These are phyloP conservation scores for Cajanus cajan DNA, from an alignment of 306 rosid species.

Conservation along the genomic window DNA sequence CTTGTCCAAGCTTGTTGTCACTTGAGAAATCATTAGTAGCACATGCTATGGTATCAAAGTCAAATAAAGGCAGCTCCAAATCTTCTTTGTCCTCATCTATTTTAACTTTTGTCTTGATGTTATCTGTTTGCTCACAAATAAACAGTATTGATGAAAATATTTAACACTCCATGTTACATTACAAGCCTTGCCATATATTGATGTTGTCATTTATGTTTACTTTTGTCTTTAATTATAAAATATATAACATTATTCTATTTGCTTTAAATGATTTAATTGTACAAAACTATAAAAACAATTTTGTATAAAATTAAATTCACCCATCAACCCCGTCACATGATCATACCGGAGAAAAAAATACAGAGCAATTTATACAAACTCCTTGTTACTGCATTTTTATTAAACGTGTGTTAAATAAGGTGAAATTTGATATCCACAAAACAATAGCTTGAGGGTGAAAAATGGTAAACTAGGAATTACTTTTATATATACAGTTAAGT, in stretches of 20 bases:
- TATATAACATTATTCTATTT: too few species aligned
- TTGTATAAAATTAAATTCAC: too few species aligned
- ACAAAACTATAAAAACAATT: too few species aligned
- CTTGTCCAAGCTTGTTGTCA: constrained; percentile 51
- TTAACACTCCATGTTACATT: neutral
- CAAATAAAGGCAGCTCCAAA: constrained; percentile 47
- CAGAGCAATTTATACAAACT: too few species aligned
- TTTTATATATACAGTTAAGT: neutral
- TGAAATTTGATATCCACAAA: neutral
- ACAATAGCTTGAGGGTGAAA: neutral
- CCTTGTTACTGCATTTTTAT: too few species aligned
- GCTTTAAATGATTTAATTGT: too few species aligned
- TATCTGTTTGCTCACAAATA: neutral
- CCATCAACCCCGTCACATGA: too few species aligned
- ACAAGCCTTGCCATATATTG: too few species aligned
- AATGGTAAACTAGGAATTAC: too few species aligned
- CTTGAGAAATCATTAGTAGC: constrained; percentile 53
- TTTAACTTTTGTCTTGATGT: neutral
- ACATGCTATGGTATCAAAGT: constrained; percentile 28
- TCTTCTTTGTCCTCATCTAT: constrained; percentile 22
- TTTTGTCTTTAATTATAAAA: too few species aligned
- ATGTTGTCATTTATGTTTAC: too few species aligned
- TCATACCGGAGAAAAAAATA: neutral
- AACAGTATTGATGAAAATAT: neutral
- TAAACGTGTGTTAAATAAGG: too few species aligned